Percentiles rank a stretch among this genome's conserved stretches.
These are phyloP conservation scores for Dendryphion nanum DNA, from an alignment of 2,329 filamentous ascomycete genomes.

Conservation along the genomic window DNA sequence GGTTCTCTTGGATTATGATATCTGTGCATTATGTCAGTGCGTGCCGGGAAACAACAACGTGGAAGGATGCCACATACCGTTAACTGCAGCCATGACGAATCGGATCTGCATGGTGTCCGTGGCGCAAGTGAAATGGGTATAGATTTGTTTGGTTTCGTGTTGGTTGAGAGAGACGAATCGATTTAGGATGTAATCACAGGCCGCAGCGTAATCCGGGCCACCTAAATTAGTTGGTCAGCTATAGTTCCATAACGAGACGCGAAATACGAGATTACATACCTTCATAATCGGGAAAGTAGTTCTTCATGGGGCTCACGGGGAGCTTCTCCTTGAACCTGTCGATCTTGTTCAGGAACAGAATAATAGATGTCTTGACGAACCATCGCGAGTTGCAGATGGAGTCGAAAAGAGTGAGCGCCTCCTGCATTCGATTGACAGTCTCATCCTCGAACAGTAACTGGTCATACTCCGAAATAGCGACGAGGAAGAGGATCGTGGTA, in stretches of 20 bases:
- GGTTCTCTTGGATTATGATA: constrained; percentile 99
- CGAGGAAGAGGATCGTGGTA: constrained; percentile 92
- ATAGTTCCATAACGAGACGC: background rate
- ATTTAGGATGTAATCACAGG: constrained; percentile 98
- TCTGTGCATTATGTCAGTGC: constrained; percentile 62
- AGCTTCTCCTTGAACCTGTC: constrained; percentile 75
- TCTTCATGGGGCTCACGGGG: constrained; percentile 71
- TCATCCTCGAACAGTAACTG: constrained; percentile 95
- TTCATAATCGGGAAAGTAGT: constrained; percentile 78
- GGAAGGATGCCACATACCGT: constrained; percentile 65
- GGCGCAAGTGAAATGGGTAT: constrained; percentile 98
- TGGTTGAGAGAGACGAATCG: constrained; percentile 98
- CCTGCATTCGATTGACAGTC: constrained; percentile 76
- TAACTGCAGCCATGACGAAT: constrained; percentile 99
- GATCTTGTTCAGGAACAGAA: constrained; percentile 74
- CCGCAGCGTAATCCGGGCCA: constrained; percentile 90
- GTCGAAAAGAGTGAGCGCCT: constrained; percentile 69
- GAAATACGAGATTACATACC: constrained; percentile 35
- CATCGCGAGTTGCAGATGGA: constrained; percentile 71
- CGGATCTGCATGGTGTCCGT: constrained; percentile 98
- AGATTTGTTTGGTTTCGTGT: constrained; percentile 99
- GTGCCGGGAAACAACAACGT: constrained; percentile 2
- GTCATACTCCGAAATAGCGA: constrained; percentile 96
- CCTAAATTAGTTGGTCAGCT: constrained; percentile 46
- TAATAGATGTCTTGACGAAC: constrained; percentile 72